phyloP scores from a whole-genome alignment of 2,329 filamentous ascomycete genomes.

The Apiospora marii region DNA sequence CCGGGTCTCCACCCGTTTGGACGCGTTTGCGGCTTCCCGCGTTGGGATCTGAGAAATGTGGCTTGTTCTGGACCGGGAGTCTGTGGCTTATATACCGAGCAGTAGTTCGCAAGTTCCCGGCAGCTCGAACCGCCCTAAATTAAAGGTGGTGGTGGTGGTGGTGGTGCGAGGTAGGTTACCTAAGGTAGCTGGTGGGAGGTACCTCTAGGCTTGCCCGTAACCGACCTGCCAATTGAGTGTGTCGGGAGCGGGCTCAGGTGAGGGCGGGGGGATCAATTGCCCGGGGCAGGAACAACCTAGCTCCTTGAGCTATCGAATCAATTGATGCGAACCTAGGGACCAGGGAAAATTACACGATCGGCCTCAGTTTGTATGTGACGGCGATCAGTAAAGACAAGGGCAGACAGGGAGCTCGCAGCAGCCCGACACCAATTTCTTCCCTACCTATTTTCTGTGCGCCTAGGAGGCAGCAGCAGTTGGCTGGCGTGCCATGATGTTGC shows the following conservation, averaged over 20 bases:
- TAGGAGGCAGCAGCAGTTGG: conserved; percentile 5
- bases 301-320: conserved; percentile 24
- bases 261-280: background rate
- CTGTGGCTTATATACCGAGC: conserved; percentile 4
- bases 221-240: background rate
- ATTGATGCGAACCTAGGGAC: conserved; percentile 7
- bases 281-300: conserved; percentile 27
- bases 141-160: background rate
- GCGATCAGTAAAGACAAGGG: conserved; percentile 6
- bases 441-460: background rate
- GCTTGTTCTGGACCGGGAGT: background rate
- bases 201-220: background rate
- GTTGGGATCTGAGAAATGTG: conserved; percentile 10
- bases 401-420: conserved; percentile 18
- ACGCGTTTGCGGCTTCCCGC: conserved; percentile 20
- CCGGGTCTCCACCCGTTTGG: background rate
- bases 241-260: background rate
- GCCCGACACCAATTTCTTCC: background rate
- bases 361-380: background rate
- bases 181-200: background rate
- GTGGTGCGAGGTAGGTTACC: background rate
- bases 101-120: conserved; percentile 5
- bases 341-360: conserved; percentile 22
- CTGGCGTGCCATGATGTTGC: conserved; percentile 41
- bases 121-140: conserved; percentile 13